Evolutionary conservation across 495 filamentous ascomycete species (phyloP), one percentile per base, ranked within the genome.

Genomic region (Chaetomidium leptoderma): DNA sequence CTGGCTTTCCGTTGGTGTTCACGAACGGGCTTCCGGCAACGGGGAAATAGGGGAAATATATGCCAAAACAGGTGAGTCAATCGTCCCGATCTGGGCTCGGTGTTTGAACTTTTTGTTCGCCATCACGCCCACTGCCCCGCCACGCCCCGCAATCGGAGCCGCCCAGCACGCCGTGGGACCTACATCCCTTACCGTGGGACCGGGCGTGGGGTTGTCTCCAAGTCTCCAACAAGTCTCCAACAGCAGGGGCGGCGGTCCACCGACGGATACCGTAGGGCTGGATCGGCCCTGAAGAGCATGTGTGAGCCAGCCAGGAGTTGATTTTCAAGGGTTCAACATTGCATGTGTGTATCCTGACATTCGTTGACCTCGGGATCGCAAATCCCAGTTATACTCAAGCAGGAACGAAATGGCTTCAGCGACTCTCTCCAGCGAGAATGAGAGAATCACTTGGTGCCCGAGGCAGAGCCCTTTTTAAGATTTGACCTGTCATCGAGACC

Each of bases 111-210:
- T 64, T 64, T 60, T 55, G 19, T 55, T 26, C 45, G 53, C 55
- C 51, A 48, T 55, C 39, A 2, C 43, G 16, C 11, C 23, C 30
- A 19, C 3, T 30, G 46, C 55, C 57, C 58, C 59, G 47, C 59
- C 65, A 53, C 43, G 55, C 57, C 65, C 65, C 65, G 65, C 65
- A 63, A 67, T 63, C 65, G 65, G 65, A 67, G 53, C 42, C 40
- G 17, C n/a, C n/a, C n/a, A n/a, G n/a, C n/a, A n/a, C n/a, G n/a
- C n/a, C n/a, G n/a, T n/a, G n/a, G n/a, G n/a, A n/a, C n/a, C n/a
- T n/a, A n/a, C n/a, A n/a, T n/a, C n/a, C n/a, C n/a, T n/a, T n/a
- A n/a, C n/a, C 30, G 24, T 32, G 43, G 42, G 45, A 14, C 27
- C 48, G 52, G 45, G 37, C 46, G 48, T 43, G 27, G 46, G 46